phyloP scores from a whole-genome alignment of 192 early-diverging fungal species.

The Bifiguratus adelaidae region DNA sequence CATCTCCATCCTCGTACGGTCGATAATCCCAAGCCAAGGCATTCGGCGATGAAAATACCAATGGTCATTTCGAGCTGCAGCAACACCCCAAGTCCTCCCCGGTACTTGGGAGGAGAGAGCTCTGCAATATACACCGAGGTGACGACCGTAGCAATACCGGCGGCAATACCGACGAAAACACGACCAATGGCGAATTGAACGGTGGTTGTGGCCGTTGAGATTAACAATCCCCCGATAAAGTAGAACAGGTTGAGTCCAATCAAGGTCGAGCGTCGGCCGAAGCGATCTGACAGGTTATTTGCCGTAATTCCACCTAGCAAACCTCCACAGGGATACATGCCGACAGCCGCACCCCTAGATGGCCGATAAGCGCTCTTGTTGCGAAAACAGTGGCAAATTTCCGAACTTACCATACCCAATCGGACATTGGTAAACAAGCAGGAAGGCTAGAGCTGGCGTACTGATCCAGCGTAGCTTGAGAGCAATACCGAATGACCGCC shows the following conservation, averaged over 20 bases:
- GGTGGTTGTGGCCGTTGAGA: conserved; percentile 20
- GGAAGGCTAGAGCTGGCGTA: conserved; percentile 14
- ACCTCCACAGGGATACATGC: conserved; percentile 51
- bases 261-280: conserved; percentile 52
- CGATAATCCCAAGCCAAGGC: conserved; percentile 22
- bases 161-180: conserved; percentile 41
- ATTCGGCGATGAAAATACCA: conserved; percentile 41
- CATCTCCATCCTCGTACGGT: conserved; percentile 33
- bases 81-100: conserved; percentile 36
- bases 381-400: conserved; percentile 18
- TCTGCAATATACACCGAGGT: conserved; percentile 46
- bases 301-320: conserved; percentile 57
- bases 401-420: conserved; percentile 26
- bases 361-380: conserved; percentile 7
- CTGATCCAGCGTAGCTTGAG: conserved; percentile 9
- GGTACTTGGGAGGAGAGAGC: conserved; percentile 26
- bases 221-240: conserved; percentile 25
- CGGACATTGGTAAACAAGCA: conserved; percentile 16
- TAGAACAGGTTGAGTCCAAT: conserved; percentile 38
- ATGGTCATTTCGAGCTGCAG: conserved; percentile 45
- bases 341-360: conserved; percentile 43
- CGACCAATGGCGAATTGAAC: conserved; percentile 30
- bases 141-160: conserved; percentile 40
- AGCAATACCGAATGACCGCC: conserved; percentile 39
- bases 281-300: conserved; percentile 40